phyloP scores from a whole-genome alignment of 768 basidiomycete genomes.

The Agrocybe pediades region DNA sequence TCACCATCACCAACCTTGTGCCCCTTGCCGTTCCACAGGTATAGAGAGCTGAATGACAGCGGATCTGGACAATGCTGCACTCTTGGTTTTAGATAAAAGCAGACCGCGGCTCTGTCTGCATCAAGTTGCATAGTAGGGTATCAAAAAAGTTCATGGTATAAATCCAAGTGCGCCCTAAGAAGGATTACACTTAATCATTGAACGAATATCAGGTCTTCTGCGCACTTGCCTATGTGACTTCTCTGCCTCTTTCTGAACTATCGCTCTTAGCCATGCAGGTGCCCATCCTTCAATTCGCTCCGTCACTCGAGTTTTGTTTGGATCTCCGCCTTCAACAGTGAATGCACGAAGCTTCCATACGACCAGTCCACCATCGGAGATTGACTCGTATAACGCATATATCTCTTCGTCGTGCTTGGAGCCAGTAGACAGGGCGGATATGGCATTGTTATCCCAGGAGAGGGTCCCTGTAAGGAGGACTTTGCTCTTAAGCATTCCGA shows the following conservation, averaged over 20 bases:
- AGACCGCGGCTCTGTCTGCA: too few relatives aligned
- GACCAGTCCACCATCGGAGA: constrained; percentile 19
- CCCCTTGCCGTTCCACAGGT: too few relatives aligned
- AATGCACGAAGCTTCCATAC: constrained; percentile 34
- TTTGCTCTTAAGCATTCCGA: constrained; percentile 28
- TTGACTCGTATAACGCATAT: constrained; percentile 32
- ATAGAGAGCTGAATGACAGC: too few relatives aligned
- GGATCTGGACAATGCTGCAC: too few relatives aligned
- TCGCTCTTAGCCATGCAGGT: constrained; percentile 23
- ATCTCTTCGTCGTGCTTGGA: background rate
- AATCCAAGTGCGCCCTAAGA: constrained; percentile 30
- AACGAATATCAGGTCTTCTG: background rate
- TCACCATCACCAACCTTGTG: too few relatives aligned
- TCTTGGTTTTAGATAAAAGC: too few relatives aligned
- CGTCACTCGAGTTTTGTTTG: constrained; percentile 27
- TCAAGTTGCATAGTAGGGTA: too few relatives aligned
- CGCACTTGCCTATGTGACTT: constrained; percentile 28
- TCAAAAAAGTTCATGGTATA: constrained; percentile 28
- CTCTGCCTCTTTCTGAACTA: constrained; percentile 26
- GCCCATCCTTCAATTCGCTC: constrained; percentile 34
- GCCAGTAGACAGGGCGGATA: constrained; percentile 1
- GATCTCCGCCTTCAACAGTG: constrained; percentile 22
- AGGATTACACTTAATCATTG: background rate
- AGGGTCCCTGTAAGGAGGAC: constrained; percentile 31
- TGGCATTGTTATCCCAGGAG: constrained; percentile 31